Conservation (phyloP, 257 asterid species). For the Capsicum baccatum region DNA sequence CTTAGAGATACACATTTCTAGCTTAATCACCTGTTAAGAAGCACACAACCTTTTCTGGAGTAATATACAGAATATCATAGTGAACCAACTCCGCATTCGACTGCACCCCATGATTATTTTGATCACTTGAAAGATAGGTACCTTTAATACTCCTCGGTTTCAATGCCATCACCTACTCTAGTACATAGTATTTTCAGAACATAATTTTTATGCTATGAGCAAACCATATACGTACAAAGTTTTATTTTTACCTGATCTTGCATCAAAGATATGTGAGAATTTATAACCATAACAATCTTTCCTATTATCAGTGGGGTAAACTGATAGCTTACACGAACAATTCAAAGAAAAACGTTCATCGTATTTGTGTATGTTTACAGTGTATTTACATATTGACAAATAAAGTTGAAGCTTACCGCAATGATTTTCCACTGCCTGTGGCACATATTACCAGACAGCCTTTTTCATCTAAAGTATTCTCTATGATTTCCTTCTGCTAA, state of each 20-base stretch:
- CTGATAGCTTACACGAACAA: constrained; percentile 69
- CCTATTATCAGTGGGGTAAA: constrained; percentile 76
- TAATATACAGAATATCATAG: constrained; percentile 74
- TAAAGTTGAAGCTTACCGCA: constrained; percentile 56
- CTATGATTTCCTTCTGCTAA: constrained; percentile 81
- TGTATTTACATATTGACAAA: neutral
- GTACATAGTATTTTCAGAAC: constrained; percentile 22
- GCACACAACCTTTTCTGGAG: constrained; percentile 80
- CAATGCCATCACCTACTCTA: constrained; percentile 80
- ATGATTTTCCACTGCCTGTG: constrained; percentile 96
- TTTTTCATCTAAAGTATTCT: constrained; percentile 63
- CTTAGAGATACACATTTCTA: neutral
- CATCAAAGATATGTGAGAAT: constrained; percentile 94
- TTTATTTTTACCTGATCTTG: constrained; percentile 76
- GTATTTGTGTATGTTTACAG: neutral
- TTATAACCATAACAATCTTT: constrained; percentile 82
- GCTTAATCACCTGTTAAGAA: constrained; percentile 55
- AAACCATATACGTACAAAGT: neutral
- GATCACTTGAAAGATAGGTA: constrained; percentile 90
- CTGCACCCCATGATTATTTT: constrained; percentile 57
- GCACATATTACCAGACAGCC: constrained; percentile 93
- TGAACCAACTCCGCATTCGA: constrained; percentile 70
- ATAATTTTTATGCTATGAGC: neutral
- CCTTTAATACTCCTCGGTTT: constrained; percentile 84
- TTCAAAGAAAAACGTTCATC: constrained; percentile 10